phyloP scores from a whole-genome alignment of 257 asterid genomes.

The Plantago elongata region DNA sequence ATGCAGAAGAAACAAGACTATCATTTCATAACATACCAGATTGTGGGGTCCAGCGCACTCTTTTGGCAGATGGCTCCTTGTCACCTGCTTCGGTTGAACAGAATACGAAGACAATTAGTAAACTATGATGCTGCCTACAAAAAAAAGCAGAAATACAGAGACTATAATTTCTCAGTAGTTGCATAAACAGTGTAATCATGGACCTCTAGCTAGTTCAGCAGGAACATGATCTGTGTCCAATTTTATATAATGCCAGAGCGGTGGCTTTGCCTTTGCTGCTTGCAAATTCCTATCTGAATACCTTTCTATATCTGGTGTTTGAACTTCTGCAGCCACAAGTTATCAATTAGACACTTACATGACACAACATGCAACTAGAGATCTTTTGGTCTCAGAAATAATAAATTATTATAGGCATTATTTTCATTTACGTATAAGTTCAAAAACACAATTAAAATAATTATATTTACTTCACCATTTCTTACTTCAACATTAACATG shows the following conservation, averaged over 20 bases:
- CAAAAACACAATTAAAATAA: background rate
- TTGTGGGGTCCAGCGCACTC: conserved; percentile 46
- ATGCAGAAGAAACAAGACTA: conserved; percentile 7
- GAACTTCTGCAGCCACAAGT: conserved; percentile 31
- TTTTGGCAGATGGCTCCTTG: conserved; percentile 33
- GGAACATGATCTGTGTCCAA: conserved; percentile 51
- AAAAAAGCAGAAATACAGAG: background rate
- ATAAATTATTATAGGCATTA: background rate
- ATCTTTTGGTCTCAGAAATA: background rate
- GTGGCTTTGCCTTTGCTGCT: conserved; percentile 28
- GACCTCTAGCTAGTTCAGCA: conserved; percentile 63
- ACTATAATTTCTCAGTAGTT: background rate
- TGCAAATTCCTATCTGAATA: conserved; percentile 35
- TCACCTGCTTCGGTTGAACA: conserved; percentile 31
- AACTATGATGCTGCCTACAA: background rate
- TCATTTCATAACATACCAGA: conserved; percentile 31
- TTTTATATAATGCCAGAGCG: conserved; percentile 41
- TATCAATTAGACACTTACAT: conserved; percentile 2
- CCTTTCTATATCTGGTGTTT: conserved; percentile 50
- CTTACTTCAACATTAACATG: too few species aligned
- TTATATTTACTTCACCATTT: too few species aligned
- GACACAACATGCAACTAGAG: background rate
- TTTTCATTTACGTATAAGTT: background rate
- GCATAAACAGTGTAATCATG: conserved; percentile 10
- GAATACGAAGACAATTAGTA: conserved; percentile 7